Evolutionary conservation across 2,329 filamentous ascomycete species (phyloP), one percentile per base, ranked within the genome.

Genomic region (Teratosphaeria gauchensis): DNA sequence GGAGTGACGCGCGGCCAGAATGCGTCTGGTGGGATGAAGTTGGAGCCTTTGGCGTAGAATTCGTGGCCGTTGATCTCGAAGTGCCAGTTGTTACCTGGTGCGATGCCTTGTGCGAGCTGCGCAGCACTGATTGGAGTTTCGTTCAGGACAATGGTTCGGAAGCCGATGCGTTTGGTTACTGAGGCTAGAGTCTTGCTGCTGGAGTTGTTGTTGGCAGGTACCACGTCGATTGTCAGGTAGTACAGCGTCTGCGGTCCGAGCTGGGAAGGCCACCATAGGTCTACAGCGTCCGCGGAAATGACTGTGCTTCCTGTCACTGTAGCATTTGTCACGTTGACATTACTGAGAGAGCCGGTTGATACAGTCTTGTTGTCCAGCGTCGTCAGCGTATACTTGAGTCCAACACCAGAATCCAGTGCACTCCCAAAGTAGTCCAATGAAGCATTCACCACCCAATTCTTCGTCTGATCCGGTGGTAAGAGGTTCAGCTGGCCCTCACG

Each of bases 51-150:
- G 2, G 82, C 83, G 63, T 84, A 87, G 63, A 87, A 84, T 12
- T 82, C 79, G 54, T 82, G 77, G 0, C 84, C 83, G 60, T 87
- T 87, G 60, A 87, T 77, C 66, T 86, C 82, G 62, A 87, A 86
- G 66, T 86, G 82, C 82, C 83, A 83, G 68, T 83, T 81, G 51
- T 78, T 80, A 7, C 81, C 81, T 0, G 78, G 77, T n/a, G 79
- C 76, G 60, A 84, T 79, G 1, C 84, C 82, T 59, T 76, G 73
- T 1, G 76, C 73, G 0, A 82, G 66, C 61, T 86, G 81, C 1
- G 74, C 75, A 0, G 81, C 74, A 0, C 80, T 80, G 28, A 85
- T 79, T 3, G 78, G 77, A 1, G 75, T 75, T 64, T 80, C 74
- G 59, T 85, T 84, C 19, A 84, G 73, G 6, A 85, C 78, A 52